Percentiles rank a stretch among this genome's conserved stretches.
phyloP scores from a whole-genome alignment of 106 monocot species.

The Gastrodia elata region DNA sequence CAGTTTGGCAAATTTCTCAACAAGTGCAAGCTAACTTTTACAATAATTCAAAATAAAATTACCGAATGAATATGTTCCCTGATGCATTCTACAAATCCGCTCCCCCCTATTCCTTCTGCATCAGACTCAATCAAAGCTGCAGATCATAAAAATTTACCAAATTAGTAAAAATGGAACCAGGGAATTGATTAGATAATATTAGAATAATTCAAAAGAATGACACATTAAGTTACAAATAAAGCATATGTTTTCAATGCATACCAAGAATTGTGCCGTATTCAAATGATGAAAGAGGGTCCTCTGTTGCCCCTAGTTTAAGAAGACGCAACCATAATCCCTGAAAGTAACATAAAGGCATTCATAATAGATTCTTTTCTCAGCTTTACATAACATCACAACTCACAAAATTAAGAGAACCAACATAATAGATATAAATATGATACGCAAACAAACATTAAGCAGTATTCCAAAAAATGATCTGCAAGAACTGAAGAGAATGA shows the following conservation, averaged over 20 bases:
- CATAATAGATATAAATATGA: neutral
- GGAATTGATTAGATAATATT: neutral
- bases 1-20: no score
- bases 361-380: neutral
- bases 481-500: no score
- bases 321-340: constrained; percentile 96
- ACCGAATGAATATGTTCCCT: constrained; percentile 98
- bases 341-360: neutral
- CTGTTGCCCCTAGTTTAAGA: constrained; percentile 91
- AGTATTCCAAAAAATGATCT: neutral
- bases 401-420: neutral
- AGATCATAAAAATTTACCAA: neutral
- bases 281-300: constrained; percentile 99
- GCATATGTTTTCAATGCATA: constrained; percentile 14
- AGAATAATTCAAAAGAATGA: neutral
- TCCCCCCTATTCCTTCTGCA: constrained; percentile 99
- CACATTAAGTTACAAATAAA: constrained; percentile 1
- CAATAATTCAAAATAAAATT: constrained; percentile 7
- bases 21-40: neutral
- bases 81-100: constrained; percentile 98
- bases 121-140: constrained; percentile 96
- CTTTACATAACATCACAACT: neutral
- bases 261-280: constrained; percentile 99
- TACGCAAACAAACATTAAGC: neutral
- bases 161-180: constrained; percentile 1